phyloP scores from a whole-genome alignment of 805 yeast genomes.

The Lipomyces mesembrius region DNA sequence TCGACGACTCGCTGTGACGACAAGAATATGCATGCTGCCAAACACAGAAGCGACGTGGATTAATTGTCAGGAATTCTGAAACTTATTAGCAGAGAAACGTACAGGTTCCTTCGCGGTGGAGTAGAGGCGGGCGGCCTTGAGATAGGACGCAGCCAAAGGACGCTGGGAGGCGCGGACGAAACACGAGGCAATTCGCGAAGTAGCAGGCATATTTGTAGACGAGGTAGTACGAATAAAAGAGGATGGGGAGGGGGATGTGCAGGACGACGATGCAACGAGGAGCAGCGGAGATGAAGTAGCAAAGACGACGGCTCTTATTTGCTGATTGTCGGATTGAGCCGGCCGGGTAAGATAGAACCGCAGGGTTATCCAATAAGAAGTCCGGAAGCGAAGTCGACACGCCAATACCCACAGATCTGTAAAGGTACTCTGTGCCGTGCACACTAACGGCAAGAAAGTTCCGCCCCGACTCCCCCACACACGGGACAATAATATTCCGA shows the following conservation, averaged over 20 bases:
- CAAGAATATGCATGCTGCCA: neutral
- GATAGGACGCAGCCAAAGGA: conserved; percentile 28
- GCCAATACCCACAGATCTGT: too few relatives aligned
- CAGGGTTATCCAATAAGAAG: neutral
- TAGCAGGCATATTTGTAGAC: conserved; percentile 29
- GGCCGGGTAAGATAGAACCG: conserved; percentile 6
- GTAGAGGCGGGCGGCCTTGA: conserved; percentile 35
- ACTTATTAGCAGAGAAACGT: conserved; percentile 14
- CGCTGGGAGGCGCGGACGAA: conserved; percentile 37
- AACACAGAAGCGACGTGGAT: neutral
- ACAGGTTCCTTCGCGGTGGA: conserved; percentile 41
- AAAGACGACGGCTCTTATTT: neutral
- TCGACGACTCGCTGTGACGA: neutral
- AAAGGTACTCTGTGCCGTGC: too few relatives aligned
- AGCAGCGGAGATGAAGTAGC: neutral
- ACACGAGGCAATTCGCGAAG: conserved; percentile 35
- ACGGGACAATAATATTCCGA: too few relatives aligned
- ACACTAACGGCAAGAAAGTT: too few relatives aligned
- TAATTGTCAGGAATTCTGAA: neutral
- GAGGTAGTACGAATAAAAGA: neutral
- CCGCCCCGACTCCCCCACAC: too few relatives aligned
- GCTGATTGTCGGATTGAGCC: conserved; percentile 6
- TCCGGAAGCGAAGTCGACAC: neutral
- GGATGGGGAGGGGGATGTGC: conserved; percentile 1
- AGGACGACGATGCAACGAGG: conserved; percentile 1